A percentile compares a stretch with the other conserved stretches of the same genome.
Conservation (phyloP, 2,329 filamentous ascomycete genomes). For the Aspergillus proliferans region DNA sequence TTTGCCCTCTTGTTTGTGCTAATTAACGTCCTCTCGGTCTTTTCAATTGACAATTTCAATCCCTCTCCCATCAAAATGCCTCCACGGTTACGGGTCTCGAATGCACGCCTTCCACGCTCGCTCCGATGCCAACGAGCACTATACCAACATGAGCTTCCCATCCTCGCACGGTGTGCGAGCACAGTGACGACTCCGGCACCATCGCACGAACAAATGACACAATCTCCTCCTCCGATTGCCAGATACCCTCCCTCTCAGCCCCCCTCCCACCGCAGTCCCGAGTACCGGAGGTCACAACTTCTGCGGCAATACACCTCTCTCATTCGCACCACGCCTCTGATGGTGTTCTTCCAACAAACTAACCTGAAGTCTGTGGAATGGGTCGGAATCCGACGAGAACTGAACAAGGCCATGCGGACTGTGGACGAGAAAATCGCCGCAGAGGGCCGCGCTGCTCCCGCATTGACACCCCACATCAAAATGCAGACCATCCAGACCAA, state of each 20-base stretch:
- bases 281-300: slow-evolving; percentile 85
- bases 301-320: slow-evolving; percentile 81
- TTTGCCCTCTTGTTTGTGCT: not conserved
- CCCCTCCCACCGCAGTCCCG: slow-evolving; percentile 76
- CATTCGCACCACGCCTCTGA: slow-evolving; percentile 74
- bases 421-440: slow-evolving; percentile 63
- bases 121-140: slow-evolving; percentile 30
- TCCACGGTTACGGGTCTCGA: slow-evolving; percentile 44
- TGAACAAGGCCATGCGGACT: slow-evolving; percentile 55
- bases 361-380: slow-evolving; percentile 70
- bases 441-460: slow-evolving; percentile 36
- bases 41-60: slow-evolving; percentile 3
- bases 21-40: slow-evolving; percentile 5
- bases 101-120: slow-evolving; percentile 28
- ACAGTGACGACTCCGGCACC: slow-evolving; percentile 48
- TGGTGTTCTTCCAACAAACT: slow-evolving; percentile 80
- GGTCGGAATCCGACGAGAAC: slow-evolving; percentile 64
- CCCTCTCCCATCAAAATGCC: slow-evolving; percentile 40
- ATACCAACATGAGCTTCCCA: slow-evolving; percentile 33
- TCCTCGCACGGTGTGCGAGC: slow-evolving; percentile 34
- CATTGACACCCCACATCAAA: slow-evolving; percentile 58
- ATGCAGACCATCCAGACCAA: slow-evolving; percentile 81
- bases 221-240: slow-evolving; percentile 40
- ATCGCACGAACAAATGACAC: slow-evolving; percentile 45
- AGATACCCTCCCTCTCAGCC: slow-evolving; percentile 65